phyloP scores from a whole-genome alignment of 805 yeast genomes.

The Yamadazyma paraphyllophila region DNA sequence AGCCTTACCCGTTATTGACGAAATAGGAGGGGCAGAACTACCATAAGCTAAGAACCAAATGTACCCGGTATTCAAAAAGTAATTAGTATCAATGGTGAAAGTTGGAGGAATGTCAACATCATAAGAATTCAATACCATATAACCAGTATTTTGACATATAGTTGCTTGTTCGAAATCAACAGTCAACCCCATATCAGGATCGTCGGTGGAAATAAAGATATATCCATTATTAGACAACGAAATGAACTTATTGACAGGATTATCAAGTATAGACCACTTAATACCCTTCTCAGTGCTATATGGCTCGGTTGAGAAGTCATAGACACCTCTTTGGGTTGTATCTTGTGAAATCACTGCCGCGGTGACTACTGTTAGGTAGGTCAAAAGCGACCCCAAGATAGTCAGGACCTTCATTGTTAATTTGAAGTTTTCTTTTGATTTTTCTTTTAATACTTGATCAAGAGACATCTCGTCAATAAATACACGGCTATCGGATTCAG shows the following conservation, averaged over 20 bases:
- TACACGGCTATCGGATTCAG: no score
- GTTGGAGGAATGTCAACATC: constrained; percentile 14
- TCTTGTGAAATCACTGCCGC: constrained; percentile 13
- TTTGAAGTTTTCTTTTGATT: no score
- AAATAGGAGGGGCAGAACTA: constrained; percentile 11
- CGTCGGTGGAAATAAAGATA: constrained; percentile 15
- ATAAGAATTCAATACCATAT: constrained; percentile 16
- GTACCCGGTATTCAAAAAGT: constrained; percentile 18
- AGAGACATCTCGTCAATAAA: no score
- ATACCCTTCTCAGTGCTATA: constrained; percentile 19
- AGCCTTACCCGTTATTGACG: constrained; percentile 11
- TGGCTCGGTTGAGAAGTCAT: constrained; percentile 17
- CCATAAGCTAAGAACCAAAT: constrained; percentile 16
- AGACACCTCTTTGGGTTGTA: constrained; percentile 17
- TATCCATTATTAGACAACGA: constrained; percentile 17
- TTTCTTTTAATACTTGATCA: no score
- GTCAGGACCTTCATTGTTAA: no score
- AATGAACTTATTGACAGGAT: constrained; percentile 20
- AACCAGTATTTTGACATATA: constrained; percentile 11
- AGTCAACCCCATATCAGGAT: constrained; percentile 11
- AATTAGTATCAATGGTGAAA: constrained; percentile 7
- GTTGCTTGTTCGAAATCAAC: constrained; percentile 3
- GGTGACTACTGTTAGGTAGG: background rate
- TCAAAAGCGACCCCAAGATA: no score
- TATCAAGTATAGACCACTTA: constrained; percentile 25